Conservation (phyloP, 306 rosid genomes). For the Cucurbita moschata region DNA sequence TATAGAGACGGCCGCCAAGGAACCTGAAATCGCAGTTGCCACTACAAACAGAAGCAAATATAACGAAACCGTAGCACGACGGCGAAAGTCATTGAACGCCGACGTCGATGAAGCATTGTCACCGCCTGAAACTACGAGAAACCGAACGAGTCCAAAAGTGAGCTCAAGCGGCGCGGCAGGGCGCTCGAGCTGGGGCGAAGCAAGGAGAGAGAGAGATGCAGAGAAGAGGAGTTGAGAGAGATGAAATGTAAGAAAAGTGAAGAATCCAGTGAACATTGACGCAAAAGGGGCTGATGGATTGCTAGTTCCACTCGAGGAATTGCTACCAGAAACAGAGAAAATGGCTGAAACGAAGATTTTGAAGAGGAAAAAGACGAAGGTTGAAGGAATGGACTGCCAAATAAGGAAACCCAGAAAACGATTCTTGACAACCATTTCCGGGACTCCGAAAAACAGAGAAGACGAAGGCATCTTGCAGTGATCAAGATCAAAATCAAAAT, state of each 20-base stretch:
- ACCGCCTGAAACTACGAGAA: slow-evolving; percentile 27
- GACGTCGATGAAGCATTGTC: slow-evolving; percentile 4
- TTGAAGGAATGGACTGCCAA: slow-evolving; percentile 87
- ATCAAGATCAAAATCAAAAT: not conserved
- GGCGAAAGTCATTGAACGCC: slow-evolving; percentile 18
- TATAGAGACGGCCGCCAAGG: slow-evolving; percentile 32
- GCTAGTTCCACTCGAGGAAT: not conserved
- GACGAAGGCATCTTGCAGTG: not conserved
- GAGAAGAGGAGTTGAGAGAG: slow-evolving; percentile 61
- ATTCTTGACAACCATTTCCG: slow-evolving; percentile 34
- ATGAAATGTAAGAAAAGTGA: slow-evolving; percentile 43
- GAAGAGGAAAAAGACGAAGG: slow-evolving; percentile 37
- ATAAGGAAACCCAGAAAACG: slow-evolving; percentile 57
- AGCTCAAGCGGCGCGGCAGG: slow-evolving; percentile 31
- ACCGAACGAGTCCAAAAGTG: slow-evolving; percentile 20
- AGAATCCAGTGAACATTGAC: slow-evolving; percentile 17
- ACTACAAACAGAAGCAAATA: slow-evolving; percentile 23
- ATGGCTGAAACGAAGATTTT: slow-evolving; percentile 20
- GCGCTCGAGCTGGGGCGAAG: slow-evolving; percentile 38
- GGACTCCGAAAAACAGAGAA: slow-evolving; percentile 14
- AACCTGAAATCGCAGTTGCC: slow-evolving; percentile 24
- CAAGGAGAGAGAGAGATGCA: slow-evolving; percentile 37
- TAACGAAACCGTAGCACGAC: slow-evolving; percentile 29
- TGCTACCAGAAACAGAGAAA: not conserved
- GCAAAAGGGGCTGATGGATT: slow-evolving; percentile 15